Evolutionary conservation across 257 asterid genomes (phyloP), one percentile per base, ranked within the genome.

Genomic region (Solanum chaucha): DNA sequence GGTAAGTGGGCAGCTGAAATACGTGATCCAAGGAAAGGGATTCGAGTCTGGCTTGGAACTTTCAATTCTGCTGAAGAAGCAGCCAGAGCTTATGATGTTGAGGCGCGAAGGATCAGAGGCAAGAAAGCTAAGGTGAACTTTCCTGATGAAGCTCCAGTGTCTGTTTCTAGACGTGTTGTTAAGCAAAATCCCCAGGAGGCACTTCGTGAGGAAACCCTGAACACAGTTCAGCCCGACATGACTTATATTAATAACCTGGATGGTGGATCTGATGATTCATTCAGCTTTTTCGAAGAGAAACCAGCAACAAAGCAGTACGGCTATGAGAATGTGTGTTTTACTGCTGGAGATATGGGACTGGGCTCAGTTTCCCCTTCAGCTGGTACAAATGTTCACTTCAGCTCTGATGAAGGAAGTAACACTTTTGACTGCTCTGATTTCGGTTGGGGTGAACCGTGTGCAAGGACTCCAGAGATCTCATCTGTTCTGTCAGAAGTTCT

Each of bases 1-100:
- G 99, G 99, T 28, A 97, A 96, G 90, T 97, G 99, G 99, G 99
- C 99, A 0, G 99, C 99, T 89, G 99, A 97, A 93, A 97, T 97
- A 32, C 99, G 99, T 67, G 99, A 97, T 72, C 99, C 99, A 1
- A 92, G 94, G 86, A 97, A 97, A 89, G 99, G 99, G 20, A 98
- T 96, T 71, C 93, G 99, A 3, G 99, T 97, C 67, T 97, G 99
- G 99, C 99, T 97, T 38, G 99, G 99, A 64, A 97, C 99, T 41
- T 97, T 92, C 64, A 96, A 95, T 89, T 95, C 99, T 71, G 99
- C 99, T 8, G 99, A 97, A 90, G 99, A 97, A 91, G 99, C 99
- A 88, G 99, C 99, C 8, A 92, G 97, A 90, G 99, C 98, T 86
- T 96, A 97, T 90, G 99, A 97, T 89, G 15, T 91, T 2, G 99